A percentile compares a stretch with the other conserved stretches of the same genome.
These are phyloP conservation scores for Monilinia laxa DNA, from an alignment of 2,329 filamentous ascomycete genomes.

Conservation along the genomic window DNA sequence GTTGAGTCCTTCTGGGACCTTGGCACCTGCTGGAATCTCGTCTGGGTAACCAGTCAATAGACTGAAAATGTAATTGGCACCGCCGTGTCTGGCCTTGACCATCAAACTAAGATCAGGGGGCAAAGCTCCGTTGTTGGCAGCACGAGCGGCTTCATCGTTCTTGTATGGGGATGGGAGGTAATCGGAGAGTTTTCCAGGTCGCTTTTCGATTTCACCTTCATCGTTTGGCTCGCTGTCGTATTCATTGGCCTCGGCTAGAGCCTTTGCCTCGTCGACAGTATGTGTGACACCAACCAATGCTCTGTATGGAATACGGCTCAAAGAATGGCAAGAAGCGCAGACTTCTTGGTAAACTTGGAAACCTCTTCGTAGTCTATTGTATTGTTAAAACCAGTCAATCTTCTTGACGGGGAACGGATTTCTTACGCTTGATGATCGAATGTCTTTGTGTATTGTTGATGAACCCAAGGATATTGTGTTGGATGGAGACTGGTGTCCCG, in stretches of 20 bases:
- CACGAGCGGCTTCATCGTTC: constrained; percentile 97
- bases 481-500: constrained; percentile 71
- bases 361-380: constrained; percentile 85
- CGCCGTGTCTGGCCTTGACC: constrained; percentile 94
- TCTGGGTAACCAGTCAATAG: constrained; percentile 97
- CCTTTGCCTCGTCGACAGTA: constrained; percentile 98
- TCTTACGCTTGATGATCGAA: constrained; percentile 96
- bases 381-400: constrained; percentile 16
- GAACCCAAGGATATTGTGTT: constrained; percentile 93
- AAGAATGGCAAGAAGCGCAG: constrained; percentile 95
- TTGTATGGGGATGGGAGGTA: constrained; percentile 95
- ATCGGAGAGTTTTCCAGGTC: constrained; percentile 96
- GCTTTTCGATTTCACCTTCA: constrained; percentile 96
- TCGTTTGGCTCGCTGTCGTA: constrained; percentile 98
- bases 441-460: constrained; percentile 87
- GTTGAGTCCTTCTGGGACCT: constrained; percentile 86
- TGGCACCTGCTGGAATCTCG: constrained; percentile 85
- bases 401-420: not conserved
- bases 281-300: constrained; percentile 84
- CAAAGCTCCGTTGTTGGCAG: constrained; percentile 96
- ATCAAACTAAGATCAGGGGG: constrained; percentile 98
- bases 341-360: constrained; percentile 99
- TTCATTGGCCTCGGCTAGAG: constrained; percentile 94
- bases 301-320: constrained; percentile 91
- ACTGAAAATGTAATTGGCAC: constrained; percentile 98